A percentile compares a stretch with the other conserved stretches of the same genome.
phyloP scores from a whole-genome alignment of 1,284 basidiomycete species.

The Moesziomyces globuligerus region DNA sequence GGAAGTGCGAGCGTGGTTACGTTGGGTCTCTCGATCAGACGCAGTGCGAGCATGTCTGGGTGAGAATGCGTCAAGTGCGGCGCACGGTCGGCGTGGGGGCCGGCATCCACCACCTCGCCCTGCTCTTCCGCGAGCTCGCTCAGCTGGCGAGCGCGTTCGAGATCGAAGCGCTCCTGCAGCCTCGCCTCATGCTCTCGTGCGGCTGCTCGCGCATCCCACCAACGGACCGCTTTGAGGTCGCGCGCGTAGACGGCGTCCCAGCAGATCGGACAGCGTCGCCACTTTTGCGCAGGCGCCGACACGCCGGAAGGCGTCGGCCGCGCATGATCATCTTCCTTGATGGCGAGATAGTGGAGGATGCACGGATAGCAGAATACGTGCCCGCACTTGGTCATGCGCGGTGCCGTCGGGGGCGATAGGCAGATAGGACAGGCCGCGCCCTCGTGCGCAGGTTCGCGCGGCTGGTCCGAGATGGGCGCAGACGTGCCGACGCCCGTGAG shows the following conservation, averaged over 20 bases:
- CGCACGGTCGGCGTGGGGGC: constrained; percentile 7
- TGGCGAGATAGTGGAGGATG: constrained; percentile 77
- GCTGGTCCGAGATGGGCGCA: constrained; percentile 35
- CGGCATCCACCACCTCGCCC: constrained; percentile 1
- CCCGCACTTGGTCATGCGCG: constrained; percentile 96
- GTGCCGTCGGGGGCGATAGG: constrained; percentile 86
- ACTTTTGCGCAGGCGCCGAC: constrained; percentile 43
- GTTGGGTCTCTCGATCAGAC: constrained; percentile 89
- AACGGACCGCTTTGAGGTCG: constrained; percentile 89
- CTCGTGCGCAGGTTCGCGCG: constrained; percentile 70
- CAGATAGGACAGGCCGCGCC: constrained; percentile 91
- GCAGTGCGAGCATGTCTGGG: constrained; percentile 76
- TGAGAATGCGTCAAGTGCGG: constrained; percentile 30
- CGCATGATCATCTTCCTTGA: constrained; percentile 28
- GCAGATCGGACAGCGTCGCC: constrained; percentile 84
- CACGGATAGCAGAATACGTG: constrained; percentile 75
- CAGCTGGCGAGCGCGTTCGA: constrained; percentile 14
- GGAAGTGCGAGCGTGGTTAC: constrained; percentile 96
- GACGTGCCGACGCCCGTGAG: constrained; percentile 51
- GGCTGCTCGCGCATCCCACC: constrained; percentile 66
- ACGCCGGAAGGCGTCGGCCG: constrained; percentile 11
- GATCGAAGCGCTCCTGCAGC: constrained; percentile 33
- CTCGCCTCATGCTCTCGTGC: constrained; percentile 37
- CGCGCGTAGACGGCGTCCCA: constrained; percentile 90
- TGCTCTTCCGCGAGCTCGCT: constrained; percentile 24